Conservation (phyloP, 306 rosid species). For the Cicer judaicum region DNA sequence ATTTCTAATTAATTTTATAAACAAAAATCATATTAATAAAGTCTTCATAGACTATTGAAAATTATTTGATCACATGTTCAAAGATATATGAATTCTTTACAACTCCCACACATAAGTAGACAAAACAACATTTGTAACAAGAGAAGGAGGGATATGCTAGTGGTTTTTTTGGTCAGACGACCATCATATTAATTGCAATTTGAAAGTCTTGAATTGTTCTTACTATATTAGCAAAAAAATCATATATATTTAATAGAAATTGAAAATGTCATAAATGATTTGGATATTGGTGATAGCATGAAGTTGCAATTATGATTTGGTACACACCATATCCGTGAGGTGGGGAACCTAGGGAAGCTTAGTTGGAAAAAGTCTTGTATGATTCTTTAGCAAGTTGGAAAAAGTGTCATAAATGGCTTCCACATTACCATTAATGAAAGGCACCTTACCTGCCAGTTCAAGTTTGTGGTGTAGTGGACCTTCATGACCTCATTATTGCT, state of each 20-base stretch:
- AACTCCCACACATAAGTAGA: too few species aligned
- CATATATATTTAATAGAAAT: neutral
- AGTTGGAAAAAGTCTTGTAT: constrained; percentile 29
- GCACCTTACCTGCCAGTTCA: constrained; percentile 21
- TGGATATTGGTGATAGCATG: constrained; percentile 29
- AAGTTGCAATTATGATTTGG: constrained; percentile 14
- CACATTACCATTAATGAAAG: constrained; percentile 24
- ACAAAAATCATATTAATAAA: too few species aligned
- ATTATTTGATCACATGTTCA: too few species aligned
- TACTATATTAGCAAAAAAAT: neutral
- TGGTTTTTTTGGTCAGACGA: too few species aligned
- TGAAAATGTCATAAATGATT: neutral
- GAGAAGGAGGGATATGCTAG: too few species aligned
- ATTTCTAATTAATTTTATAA: too few species aligned
- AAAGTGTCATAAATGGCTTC: constrained; percentile 31
- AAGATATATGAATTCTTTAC: too few species aligned
- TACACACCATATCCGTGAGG: constrained; percentile 18
- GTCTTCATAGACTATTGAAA: too few species aligned
- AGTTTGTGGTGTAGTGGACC: constrained; percentile 42
- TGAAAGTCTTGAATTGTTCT: too few species aligned
- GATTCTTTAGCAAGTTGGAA: constrained; percentile 3
- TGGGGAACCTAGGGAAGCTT: constrained; percentile 4
- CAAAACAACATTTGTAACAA: too few species aligned
- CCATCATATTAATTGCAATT: too few species aligned
- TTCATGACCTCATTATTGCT: constrained; percentile 3